Conservation (phyloP, 1,284 basidiomycete species). For the Heterobasidion irregulare region DNA sequence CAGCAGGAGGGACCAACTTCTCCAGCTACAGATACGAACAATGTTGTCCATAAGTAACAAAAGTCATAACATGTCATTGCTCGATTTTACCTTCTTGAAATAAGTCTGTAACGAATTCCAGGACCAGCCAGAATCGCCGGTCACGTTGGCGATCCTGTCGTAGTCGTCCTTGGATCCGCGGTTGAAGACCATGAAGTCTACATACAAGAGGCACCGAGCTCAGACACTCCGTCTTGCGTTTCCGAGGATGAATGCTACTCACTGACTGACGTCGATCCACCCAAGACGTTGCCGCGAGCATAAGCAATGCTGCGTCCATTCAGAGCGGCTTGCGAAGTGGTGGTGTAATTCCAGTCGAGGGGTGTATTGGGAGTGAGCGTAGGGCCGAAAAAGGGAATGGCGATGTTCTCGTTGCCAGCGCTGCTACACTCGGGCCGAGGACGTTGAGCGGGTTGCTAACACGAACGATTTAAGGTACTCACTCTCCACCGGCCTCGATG, state of each 20-base stretch:
- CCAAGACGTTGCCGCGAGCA: conserved; percentile 27
- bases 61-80: not conserved
- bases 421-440: not conserved
- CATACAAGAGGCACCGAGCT: not conserved
- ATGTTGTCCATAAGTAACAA: not conserved
- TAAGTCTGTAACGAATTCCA: conserved; percentile 18
- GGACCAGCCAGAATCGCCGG: conserved; percentile 22
- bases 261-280: conserved; percentile 31
- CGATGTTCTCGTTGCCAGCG: not conserved
- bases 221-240: too few species aligned
- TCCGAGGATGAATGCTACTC: conserved; percentile 4
- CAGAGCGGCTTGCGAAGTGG: conserved; percentile 22
- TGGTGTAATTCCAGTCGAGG: conserved; percentile 23
- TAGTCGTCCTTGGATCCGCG: conserved; percentile 22
- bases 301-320: conserved; percentile 19
- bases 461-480: not conserved
- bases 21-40: conserved; percentile 10
- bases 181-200: conserved; percentile 21
- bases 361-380: not conserved
- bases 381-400: not conserved
- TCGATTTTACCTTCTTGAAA: conserved; percentile 19
- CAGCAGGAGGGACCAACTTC: conserved; percentile 11
- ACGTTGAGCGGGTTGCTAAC: not conserved
- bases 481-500: conserved; percentile 8
- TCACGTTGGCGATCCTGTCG: conserved; percentile 17